Percentiles rank a stretch among this genome's conserved stretches.
Evolutionary conservation across 2,329 filamentous ascomycete species (phyloP).

Genomic region (Lojkania enalia): DNA sequence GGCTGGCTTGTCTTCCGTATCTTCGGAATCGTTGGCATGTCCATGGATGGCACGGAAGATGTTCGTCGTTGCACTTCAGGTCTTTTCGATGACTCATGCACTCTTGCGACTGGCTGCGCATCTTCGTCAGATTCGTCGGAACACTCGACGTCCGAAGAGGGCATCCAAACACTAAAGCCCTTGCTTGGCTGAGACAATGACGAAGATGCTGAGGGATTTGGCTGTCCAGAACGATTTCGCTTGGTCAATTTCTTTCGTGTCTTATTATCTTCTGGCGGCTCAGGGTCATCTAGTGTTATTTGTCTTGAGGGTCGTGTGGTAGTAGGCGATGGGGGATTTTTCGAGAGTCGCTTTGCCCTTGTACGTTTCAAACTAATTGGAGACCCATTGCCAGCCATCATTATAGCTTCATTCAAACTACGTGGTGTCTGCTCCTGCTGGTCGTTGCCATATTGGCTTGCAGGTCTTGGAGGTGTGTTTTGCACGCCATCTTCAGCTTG

Average conservation of each 20-base stretch:
- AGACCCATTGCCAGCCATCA: slow-evolving; percentile 33
- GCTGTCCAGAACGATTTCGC: slow-evolving; percentile 25
- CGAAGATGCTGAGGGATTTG: slow-evolving; percentile 27
- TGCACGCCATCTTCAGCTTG: slow-evolving; percentile 4
- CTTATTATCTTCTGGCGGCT: slow-evolving; percentile 18
- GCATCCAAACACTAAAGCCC: slow-evolving; percentile 56
- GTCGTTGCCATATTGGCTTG: slow-evolving; percentile 18
- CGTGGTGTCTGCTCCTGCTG: slow-evolving; percentile 36
- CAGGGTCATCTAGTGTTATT: slow-evolving; percentile 41
- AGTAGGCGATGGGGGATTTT: slow-evolving; percentile 30
- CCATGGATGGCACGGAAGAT: slow-evolving; percentile 53
- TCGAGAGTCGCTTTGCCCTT: slow-evolving; percentile 45
- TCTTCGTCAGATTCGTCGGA: slow-evolving; percentile 42
- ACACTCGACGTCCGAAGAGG: slow-evolving; percentile 42
- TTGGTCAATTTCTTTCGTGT: slow-evolving; percentile 37
- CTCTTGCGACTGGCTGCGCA: slow-evolving; percentile 22
- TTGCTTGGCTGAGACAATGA: slow-evolving; percentile 38
- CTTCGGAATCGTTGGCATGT: slow-evolving; percentile 52
- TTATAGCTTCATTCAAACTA: slow-evolving; percentile 43
- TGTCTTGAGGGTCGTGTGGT: slow-evolving; percentile 38
- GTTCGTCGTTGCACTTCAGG: slow-evolving; percentile 48
- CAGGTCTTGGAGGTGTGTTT: slow-evolving; percentile 12
- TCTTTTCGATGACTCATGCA: slow-evolving; percentile 29
- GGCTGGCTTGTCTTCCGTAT: slow-evolving; percentile 47
- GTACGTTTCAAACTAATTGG: slow-evolving; percentile 41